phyloP scores from a whole-genome alignment of 805 yeast genomes.

The Blastobotrys terrestris region DNA sequence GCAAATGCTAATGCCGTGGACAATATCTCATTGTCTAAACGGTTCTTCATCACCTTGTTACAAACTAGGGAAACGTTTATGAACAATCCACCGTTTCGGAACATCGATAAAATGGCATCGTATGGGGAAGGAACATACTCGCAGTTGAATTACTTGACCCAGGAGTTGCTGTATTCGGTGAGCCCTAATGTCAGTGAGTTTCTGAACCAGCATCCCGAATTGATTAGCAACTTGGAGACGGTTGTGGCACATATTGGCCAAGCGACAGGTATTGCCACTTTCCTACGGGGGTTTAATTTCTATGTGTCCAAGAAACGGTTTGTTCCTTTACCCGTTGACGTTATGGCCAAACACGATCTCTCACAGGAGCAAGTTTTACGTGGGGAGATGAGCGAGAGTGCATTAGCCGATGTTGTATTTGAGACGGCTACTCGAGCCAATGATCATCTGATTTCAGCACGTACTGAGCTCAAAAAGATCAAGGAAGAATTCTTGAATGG shows the following conservation, averaged over 20 bases:
- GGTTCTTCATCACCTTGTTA: constrained; percentile 53
- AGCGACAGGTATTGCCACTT: constrained; percentile 63
- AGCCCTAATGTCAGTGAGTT: constrained; percentile 50
- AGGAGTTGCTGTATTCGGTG: constrained; percentile 48
- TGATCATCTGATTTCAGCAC: constrained; percentile 70
- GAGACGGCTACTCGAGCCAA: constrained; percentile 71
- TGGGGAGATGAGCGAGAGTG: constrained; percentile 26
- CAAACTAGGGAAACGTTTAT: constrained; percentile 49
- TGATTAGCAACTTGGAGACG: constrained; percentile 47
- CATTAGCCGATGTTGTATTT: constrained; percentile 53
- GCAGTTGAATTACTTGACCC: constrained; percentile 63
- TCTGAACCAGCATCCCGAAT: constrained; percentile 39
- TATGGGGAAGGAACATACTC: constrained; percentile 78
- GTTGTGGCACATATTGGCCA: constrained; percentile 79
- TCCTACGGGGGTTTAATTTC: constrained; percentile 53
- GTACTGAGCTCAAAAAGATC: constrained; percentile 43
- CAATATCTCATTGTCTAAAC: constrained; percentile 45
- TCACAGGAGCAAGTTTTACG: constrained; percentile 56
- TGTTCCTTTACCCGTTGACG: constrained; percentile 57
- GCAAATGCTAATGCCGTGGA: constrained; percentile 42
- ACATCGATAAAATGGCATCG: constrained; percentile 55
- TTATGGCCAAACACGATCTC: constrained; percentile 45
- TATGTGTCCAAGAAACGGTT: constrained; percentile 47
- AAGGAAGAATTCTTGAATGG: constrained; percentile 35
- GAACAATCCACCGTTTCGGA: constrained; percentile 40